Base-by-base conservation (phyloP, 2,329 filamentous ascomycete species). In the Waltergamsia citrina region DNA sequence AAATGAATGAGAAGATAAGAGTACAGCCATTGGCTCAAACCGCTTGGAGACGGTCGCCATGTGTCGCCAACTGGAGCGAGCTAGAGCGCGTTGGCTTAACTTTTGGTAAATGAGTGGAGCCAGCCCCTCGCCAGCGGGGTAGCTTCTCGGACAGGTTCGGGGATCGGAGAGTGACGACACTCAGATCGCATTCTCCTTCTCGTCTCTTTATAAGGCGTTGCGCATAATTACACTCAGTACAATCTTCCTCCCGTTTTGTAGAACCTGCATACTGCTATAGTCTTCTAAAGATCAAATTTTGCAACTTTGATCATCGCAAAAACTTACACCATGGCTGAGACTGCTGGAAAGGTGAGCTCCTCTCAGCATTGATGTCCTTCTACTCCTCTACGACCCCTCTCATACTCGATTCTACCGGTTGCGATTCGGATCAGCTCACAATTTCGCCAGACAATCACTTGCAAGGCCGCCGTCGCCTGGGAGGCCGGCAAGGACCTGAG, bases 381-480 rank as follows among this genome's bases (percentile, higher is more conserved):
- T 15, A 15, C 26, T 15, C 14, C 11, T 8, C 14, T 8, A 7
- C 21, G 29, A 12, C 17, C 29, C 29, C 21, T 19, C 15, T 19
- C 7, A 30, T 6, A 9, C 28, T 6, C 28, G 28, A n/a, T 16
- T 29, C 24, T 12, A 11, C 11, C 24, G 28, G 16, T 17, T 29
- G 12, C 10, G 17, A 29, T 14, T 16, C 24, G 11, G 26, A 28
- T 9, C 32, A 20, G 31, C 22, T 33, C 7, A 14, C 24, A 15
- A 25, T 10, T 5, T 10, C 6, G 32, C 43, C 50, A 95, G 86
- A 86, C 85, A 51, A 94, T 94, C 57, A 93, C 81, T 52, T 95
- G 88, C 77, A 90, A 92, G 81, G 92, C 92, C 47, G 92, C 92
- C 52, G 83, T 98, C 43, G 92, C 92, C 59, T 98, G 92, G 92